Evolutionary conservation across 208 protist genomes (phyloP).

Genomic region (Lotmaria passim): DNA sequence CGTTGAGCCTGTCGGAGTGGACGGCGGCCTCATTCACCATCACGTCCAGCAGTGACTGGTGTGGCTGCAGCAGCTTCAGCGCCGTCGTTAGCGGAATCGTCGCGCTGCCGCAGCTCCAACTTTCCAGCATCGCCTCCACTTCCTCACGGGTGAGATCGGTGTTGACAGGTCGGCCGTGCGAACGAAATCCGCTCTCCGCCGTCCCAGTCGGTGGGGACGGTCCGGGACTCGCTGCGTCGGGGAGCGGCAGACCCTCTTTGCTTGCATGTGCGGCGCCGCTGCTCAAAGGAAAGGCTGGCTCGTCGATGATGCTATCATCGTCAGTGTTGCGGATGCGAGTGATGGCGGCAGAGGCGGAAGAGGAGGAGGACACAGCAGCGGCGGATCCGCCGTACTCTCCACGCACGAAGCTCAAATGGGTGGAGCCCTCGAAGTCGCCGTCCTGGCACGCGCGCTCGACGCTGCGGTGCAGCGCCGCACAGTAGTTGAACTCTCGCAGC

Average conservation of each 20-base stretch:
- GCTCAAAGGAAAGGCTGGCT: not conserved
- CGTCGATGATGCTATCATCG: slow-evolving; percentile 26
- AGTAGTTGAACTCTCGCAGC: slow-evolving; percentile 82
- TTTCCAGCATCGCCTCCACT: slow-evolving; percentile 36
- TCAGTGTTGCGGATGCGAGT: slow-evolving; percentile 18
- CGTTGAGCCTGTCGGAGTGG: slow-evolving; percentile 61
- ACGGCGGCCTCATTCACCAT: slow-evolving; percentile 85
- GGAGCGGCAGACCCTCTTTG: not conserved
- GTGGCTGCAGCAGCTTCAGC: slow-evolving; percentile 68
- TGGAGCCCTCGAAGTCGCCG: slow-evolving; percentile 28
- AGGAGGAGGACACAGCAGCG: too few species aligned
- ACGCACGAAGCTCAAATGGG: slow-evolving; percentile 16
- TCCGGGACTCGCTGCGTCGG: not conserved
- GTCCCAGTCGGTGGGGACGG: not conserved
- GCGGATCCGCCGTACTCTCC: slow-evolving; percentile 4
- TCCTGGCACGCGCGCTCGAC: slow-evolving; percentile 29
- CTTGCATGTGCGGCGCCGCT: not conserved
- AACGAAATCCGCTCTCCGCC: slow-evolving; percentile 3
- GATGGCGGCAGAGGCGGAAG: slow-evolving; percentile 1
- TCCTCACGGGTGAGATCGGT: slow-evolving; percentile 38
- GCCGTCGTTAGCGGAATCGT: slow-evolving; percentile 50
- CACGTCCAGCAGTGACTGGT: slow-evolving; percentile 75
- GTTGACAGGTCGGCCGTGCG: not conserved
- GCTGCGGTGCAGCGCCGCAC: slow-evolving; percentile 51
- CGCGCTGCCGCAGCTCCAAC: slow-evolving; percentile 20